A percentile compares a stretch with the other conserved stretches of the same genome.
These are phyloP conservation scores for Gilbertella persicaria DNA, from an alignment of 371 early-diverging fungal species.

Conservation along the genomic window DNA sequence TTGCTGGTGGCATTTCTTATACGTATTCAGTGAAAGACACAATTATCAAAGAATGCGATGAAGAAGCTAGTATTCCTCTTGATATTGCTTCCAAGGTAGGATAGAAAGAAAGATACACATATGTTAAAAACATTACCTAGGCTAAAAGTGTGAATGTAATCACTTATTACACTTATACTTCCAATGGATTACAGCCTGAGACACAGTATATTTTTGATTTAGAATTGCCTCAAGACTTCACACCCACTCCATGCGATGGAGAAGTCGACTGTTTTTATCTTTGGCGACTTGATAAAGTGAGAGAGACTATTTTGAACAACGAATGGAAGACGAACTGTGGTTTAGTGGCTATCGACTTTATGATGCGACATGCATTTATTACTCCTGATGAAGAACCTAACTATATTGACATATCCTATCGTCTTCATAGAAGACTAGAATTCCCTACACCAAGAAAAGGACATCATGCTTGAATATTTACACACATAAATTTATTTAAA, in stretches of 20 bases:
- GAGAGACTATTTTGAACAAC: constrained; percentile 52
- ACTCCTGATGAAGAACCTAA: constrained; percentile 83
- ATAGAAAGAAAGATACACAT: not conserved
- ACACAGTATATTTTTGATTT: constrained; percentile 85
- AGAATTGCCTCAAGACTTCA: constrained; percentile 62
- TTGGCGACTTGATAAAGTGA: constrained; percentile 69
- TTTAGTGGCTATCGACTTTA: constrained; percentile 77
- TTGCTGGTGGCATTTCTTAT: constrained; percentile 85
- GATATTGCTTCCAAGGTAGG: constrained; percentile 52
- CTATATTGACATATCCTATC: constrained; percentile 68
- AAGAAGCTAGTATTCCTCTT: constrained; percentile 82
- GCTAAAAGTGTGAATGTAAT: constrained; percentile 65
- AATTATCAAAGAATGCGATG: constrained; percentile 86
- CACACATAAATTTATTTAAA: not conserved
- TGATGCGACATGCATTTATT: constrained; percentile 76
- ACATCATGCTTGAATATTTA: constrained; percentile 1
- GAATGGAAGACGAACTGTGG: constrained; percentile 93
- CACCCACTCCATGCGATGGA: constrained; percentile 81
- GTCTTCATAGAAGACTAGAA: constrained; percentile 67
- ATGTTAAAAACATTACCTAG: constrained; percentile 5
- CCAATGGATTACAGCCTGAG: constrained; percentile 67
- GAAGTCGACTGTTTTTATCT: constrained; percentile 88
- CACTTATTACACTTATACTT: constrained; percentile 66
- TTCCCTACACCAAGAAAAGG: constrained; percentile 62
- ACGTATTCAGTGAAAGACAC: constrained; percentile 62